Evolutionary conservation across 2,329 filamentous ascomycete species (phyloP).

Genomic region (Chaetoscypha palmicola): DNA sequence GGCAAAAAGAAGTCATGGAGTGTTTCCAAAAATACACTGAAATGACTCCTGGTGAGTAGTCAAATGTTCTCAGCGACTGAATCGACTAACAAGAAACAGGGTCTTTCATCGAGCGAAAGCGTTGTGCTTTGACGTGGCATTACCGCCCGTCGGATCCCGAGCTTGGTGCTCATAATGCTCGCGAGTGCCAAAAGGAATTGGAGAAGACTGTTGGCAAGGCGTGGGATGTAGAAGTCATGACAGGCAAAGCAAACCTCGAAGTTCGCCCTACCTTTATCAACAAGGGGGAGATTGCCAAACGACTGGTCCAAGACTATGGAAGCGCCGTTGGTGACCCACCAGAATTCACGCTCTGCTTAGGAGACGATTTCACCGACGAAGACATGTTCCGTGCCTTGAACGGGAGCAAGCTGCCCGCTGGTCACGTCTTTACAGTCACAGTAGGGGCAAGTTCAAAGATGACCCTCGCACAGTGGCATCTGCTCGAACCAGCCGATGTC

Average conservation of each 20-base stretch:
- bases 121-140: constrained; percentile 93
- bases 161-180: constrained; percentile 71
- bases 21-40: constrained; percentile 87
- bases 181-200: constrained; percentile 74
- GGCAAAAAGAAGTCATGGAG: constrained; percentile 79
- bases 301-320: constrained; percentile 67
- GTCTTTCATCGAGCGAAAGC: constrained; percentile 89
- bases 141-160: constrained; percentile 88
- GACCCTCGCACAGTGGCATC: constrained; percentile 82
- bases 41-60: constrained; percentile 63
- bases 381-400: constrained; percentile 87
- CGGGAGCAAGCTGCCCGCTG: constrained; percentile 45
- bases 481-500: constrained; percentile 83
- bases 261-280: constrained; percentile 96
- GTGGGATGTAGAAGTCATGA: constrained; percentile 94
- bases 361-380: constrained; percentile 96
- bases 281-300: constrained; percentile 91
- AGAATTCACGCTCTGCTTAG: constrained; percentile 84
- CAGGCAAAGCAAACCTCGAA: constrained; percentile 92
- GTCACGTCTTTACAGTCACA: constrained; percentile 82
- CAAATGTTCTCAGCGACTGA: neutral
- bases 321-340: constrained; percentile 49
- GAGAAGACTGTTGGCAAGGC: constrained; percentile 67
- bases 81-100: constrained; percentile 40
- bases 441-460: constrained; percentile 89